Evolutionary conservation across 768 basidiomycete genomes (phyloP), one percentile per base, ranked within the genome.

Genomic region (Clitopilus passeckerianus): DNA sequence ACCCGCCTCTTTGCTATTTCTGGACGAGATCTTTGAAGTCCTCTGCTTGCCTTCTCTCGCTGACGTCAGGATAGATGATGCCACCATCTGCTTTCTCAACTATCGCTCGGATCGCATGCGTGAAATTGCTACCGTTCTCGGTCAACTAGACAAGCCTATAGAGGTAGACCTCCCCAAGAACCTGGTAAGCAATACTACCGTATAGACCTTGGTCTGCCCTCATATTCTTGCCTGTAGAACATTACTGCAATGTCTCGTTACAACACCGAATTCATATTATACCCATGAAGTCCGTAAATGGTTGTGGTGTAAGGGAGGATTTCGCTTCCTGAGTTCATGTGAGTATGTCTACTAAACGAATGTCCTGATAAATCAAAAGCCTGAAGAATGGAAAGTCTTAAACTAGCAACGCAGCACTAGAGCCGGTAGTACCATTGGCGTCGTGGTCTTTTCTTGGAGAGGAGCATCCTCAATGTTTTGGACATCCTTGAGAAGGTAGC

Each of bases 61-160:
- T n/a, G n/a, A n/a, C n/a, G n/a, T n/a, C n/a, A n/a, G n/a, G n/a
- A n/a, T 37, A 93, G 93, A 93, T 59, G 81, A 77, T 44, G 95
- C 96, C 72, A 95, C 94, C 0, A 69, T 98, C 4, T 97, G 95
- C 83, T 86, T 91, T 76, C 97, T 96, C 86, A 98, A 98, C 78
- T 97, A 98, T 74, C 88, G 95, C 61, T 95, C 95, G 0, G 95
- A 98, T 72, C 88, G 95, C 56, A 93, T 98, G 90, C 86, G 95
- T 53, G 95, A 98, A 74, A 88, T 97, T 61, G 81, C 77, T n/a
- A 75, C 82, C 27, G 85, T 98, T 7, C 82, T 97, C 57, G 95
- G 94, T 18, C 72, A 87, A 4, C 85, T 86, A 2, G 87, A 92
- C 64, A 93, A 91, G 72, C 92, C 93, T 0, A 83, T 94, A 72